Percentiles rank a stretch among this genome's conserved stretches.
Conservation (phyloP, 768 basidiomycete genomes). For the Artomyces pyxidatus region DNA sequence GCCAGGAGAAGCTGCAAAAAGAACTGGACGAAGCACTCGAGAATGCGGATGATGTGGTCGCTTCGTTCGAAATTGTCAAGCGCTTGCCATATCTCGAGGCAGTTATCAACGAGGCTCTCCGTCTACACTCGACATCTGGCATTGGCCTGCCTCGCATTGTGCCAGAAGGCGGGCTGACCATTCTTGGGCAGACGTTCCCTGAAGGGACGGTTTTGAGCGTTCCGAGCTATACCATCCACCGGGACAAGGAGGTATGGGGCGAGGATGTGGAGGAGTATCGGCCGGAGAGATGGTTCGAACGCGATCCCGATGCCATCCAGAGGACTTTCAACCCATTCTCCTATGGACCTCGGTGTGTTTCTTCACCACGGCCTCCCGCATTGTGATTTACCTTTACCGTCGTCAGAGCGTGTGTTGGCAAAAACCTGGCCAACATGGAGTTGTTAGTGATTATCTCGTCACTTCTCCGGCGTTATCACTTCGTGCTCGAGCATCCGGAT, state of each 20-base stretch:
- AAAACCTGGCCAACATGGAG: constrained; percentile 76
- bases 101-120: constrained; percentile 79
- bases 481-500: constrained; percentile 56
- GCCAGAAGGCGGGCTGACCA: constrained; percentile 63
- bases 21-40: constrained; percentile 61
- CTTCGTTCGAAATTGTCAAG: constrained; percentile 64
- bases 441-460: constrained; percentile 76
- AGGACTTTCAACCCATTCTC: constrained; percentile 84
- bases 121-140: constrained; percentile 77
- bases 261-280: constrained; percentile 64
- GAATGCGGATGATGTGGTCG: constrained; percentile 52
- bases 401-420: constrained; percentile 71
- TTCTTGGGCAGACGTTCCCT: constrained; percentile 54
- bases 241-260: constrained; percentile 68
- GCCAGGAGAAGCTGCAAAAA: constrained; percentile 63
- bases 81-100: constrained; percentile 74
- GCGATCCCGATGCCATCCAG: constrained; percentile 50
- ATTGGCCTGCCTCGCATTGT: constrained; percentile 78
- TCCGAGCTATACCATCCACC: constrained; percentile 79
- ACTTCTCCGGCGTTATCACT: constrained; percentile 66
- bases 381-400: constrained; percentile 1
- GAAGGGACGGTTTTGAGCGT: constrained; percentile 71
- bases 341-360: constrained; percentile 60
- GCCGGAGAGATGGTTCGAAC: constrained; percentile 83
- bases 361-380: constrained; percentile 4